Conservation (phyloP, 2,329 filamentous ascomycete species). For the Hymenoscyphus salicellus region DNA sequence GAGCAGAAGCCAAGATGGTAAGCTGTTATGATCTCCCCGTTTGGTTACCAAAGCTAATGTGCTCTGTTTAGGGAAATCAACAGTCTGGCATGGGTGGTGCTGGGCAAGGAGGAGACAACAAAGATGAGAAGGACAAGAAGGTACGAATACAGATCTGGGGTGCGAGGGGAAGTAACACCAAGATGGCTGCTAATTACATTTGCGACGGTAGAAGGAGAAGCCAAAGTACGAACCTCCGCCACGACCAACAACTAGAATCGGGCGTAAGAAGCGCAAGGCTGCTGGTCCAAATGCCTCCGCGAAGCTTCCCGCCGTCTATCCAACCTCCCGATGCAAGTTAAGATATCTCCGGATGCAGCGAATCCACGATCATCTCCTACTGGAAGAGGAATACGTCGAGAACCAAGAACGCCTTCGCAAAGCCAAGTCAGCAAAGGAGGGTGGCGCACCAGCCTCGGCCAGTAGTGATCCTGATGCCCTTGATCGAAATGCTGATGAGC, state of each 20-base stretch:
- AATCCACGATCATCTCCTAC: slow-evolving; percentile 92
- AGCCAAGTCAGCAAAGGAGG: slow-evolving; percentile 77
- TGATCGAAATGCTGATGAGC: slow-evolving; percentile 91
- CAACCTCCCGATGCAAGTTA: slow-evolving; percentile 95
- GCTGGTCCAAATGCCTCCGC: slow-evolving; percentile 90
- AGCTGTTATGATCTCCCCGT: slow-evolving; percentile 18
- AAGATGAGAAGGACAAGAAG: slow-evolving; percentile 92
- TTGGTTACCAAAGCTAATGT: slow-evolving; percentile 24
- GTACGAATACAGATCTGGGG: slow-evolving; percentile 45
- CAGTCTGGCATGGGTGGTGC: slow-evolving; percentile 38
- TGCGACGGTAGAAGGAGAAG: slow-evolving; percentile 80
- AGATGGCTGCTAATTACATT: slow-evolving; percentile 19
- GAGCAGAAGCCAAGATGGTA: slow-evolving; percentile 32
- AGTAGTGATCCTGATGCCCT: slow-evolving; percentile 67
- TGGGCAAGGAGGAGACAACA: slow-evolving; percentile 68
- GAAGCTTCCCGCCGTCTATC: slow-evolving; percentile 91
- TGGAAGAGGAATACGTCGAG: slow-evolving; percentile 98
- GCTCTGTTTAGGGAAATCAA: slow-evolving; percentile 41
- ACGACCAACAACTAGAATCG: slow-evolving; percentile 92
- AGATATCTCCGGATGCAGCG: slow-evolving; percentile 96
- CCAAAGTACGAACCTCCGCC: slow-evolving; percentile 99
- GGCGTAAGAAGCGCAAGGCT: slow-evolving; percentile 96
- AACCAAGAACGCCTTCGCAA: slow-evolving; percentile 96
- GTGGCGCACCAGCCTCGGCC: slow-evolving; percentile 53
- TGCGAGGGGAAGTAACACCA: neutral